phyloP scores from a whole-genome alignment of 1,139 yeast genomes.

The Saccharomyces uvarum region DNA sequence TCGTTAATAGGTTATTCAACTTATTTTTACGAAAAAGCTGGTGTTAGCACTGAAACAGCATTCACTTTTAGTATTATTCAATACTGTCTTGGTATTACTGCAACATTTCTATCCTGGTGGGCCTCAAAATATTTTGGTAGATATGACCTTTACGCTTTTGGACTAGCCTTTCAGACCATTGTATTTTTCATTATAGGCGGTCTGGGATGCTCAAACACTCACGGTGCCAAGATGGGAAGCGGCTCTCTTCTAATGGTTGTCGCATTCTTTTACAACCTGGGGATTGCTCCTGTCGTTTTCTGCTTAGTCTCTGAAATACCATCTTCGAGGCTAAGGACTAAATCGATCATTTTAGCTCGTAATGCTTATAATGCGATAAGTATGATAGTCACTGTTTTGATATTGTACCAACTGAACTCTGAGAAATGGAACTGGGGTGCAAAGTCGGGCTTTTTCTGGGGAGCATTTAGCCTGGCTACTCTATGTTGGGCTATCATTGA shows the following conservation, averaged over 20 bases:
- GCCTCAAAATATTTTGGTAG: conserved; percentile 42
- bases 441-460: neutral
- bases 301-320: conserved; percentile 52
- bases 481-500: neutral
- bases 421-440: conserved; percentile 32
- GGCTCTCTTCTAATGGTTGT: conserved; percentile 42
- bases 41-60: conserved; percentile 29
- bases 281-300: conserved; percentile 53
- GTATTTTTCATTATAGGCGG: conserved; percentile 41
- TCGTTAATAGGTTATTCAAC: conserved; percentile 42
- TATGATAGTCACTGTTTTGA: conserved; percentile 36
- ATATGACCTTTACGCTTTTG: conserved; percentile 40
- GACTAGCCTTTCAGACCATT: conserved; percentile 35
- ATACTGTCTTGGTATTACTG: conserved; percentile 36
- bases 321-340: conserved; percentile 46
- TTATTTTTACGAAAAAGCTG: conserved; percentile 35
- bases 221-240: conserved; percentile 36
- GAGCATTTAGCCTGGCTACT: conserved; percentile 7
- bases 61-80: conserved; percentile 42
- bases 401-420: conserved; percentile 42
- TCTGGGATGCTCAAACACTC: conserved; percentile 26
- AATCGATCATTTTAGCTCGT: conserved; percentile 49
- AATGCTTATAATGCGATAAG: conserved; percentile 40
- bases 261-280: conserved; percentile 43
- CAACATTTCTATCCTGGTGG: conserved; percentile 47